Conservation (phyloP, 306 rosid genomes). For the Vicia sativa region DNA sequence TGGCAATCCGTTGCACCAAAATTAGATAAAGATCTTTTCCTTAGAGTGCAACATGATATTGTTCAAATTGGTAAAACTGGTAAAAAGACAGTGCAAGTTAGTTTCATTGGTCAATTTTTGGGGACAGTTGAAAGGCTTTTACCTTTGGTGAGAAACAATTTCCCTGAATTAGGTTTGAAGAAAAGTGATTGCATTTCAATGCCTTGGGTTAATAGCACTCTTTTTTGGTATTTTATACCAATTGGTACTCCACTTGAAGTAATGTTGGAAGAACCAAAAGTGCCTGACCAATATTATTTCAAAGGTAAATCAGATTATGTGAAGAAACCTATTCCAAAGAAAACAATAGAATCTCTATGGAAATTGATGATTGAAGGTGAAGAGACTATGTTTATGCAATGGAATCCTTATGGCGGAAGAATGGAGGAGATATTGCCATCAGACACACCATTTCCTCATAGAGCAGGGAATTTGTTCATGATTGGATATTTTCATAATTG, state of each 20-base stretch:
- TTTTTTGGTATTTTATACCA: constrained; percentile 3
- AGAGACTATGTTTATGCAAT: too few relatives aligned
- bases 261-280: background rate
- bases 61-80: background rate
- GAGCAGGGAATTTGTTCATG: too few relatives aligned
- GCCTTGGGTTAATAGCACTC: constrained; percentile 53
- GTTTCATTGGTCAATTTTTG: constrained; percentile 35
- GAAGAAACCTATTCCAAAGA: constrained; percentile 36
- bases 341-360: constrained; percentile 20
- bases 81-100: constrained; percentile 33
- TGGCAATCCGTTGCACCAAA: constrained; percentile 61
- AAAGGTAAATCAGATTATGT: constrained; percentile 43
- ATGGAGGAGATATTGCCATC: too few relatives aligned
- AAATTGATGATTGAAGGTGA: constrained; percentile 16
- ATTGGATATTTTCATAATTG: too few relatives aligned
- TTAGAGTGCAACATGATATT: constrained; percentile 17
- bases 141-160: constrained; percentile 27
- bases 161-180: constrained; percentile 55
- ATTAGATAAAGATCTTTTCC: constrained; percentile 39
- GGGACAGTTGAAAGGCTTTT: constrained; percentile 44
- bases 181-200: constrained; percentile 42
- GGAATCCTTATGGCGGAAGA: too few relatives aligned
- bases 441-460: too few relatives aligned
- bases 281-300: rapidly evolving
- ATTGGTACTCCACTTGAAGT: constrained; percentile 27